phyloP scores from a whole-genome alignment of 306 rosid genomes.

The Acmispon strigosus region DNA sequence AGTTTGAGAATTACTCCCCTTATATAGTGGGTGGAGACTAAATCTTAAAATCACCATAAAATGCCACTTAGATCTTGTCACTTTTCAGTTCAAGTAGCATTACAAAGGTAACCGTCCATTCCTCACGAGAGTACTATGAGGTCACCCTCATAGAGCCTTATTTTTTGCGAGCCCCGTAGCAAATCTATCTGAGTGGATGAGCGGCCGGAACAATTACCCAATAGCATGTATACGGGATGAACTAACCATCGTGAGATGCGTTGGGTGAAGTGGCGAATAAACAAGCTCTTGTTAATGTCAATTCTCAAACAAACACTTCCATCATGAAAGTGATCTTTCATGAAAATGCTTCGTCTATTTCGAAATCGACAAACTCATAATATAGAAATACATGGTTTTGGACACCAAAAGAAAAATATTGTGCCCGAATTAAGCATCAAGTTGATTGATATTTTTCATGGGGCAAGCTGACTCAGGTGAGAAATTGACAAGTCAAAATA shows the following conservation, averaged over 20 bases:
- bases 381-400: background rate
- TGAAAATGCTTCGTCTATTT: background rate
- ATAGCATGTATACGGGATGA: background rate
- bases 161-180: too few species aligned
- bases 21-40: too few species aligned
- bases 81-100: too few species aligned
- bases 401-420: background rate
- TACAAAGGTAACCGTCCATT: too few species aligned
- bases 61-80: too few species aligned
- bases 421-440: too few species aligned
- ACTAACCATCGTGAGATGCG: background rate
- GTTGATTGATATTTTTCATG: background rate
- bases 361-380: background rate
- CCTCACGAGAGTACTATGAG: too few species aligned
- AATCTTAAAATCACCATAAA: too few species aligned
- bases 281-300: background rate
- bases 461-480: background rate
- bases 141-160: too few species aligned
- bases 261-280: background rate
- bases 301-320: background rate
- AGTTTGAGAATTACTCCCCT: too few species aligned
- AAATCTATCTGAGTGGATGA: too few species aligned
- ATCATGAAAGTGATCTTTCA: background rate
- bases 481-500: background rate
- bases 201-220: too few species aligned